These are phyloP conservation scores for Penicillium concentricum DNA, from an alignment of 2,329 filamentous ascomycete genomes.

Conservation along the genomic window DNA sequence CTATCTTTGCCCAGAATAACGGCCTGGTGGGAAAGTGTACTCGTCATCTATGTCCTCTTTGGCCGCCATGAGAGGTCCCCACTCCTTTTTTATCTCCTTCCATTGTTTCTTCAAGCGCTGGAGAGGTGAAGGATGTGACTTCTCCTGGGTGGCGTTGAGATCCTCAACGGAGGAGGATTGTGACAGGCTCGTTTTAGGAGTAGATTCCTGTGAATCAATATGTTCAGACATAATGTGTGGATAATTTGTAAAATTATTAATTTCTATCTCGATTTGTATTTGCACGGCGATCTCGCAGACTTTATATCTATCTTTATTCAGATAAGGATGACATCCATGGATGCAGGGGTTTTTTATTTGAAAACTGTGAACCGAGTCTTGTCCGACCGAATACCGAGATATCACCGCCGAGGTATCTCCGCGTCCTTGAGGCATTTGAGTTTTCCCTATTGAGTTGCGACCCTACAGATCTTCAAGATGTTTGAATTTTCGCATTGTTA, in stretches of 20 bases:
- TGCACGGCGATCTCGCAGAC: background rate
- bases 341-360: background rate
- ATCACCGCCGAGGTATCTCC: slow-evolving; percentile 2
- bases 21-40: slow-evolving; percentile 21
- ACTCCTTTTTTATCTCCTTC: slow-evolving; percentile 10
- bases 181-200: background rate
- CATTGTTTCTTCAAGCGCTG: slow-evolving; percentile 11
- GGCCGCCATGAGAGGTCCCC: slow-evolving; percentile 21
- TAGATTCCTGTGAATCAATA: background rate
- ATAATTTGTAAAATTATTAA: background rate
- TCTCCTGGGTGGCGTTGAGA: background rate
- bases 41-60: slow-evolving; percentile 20
- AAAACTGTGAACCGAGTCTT: slow-evolving; percentile 4
- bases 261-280: background rate
- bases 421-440: background rate
- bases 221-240: background rate
- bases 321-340: background rate
- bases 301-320: slow-evolving; percentile 2
- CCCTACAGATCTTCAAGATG: no score
- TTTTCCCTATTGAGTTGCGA: background rate
- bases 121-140: background rate
- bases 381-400: background rate
- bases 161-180: background rate
- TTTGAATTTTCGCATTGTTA: background rate
- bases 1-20: slow-evolving; percentile 18